phyloP scores from a whole-genome alignment of 1,139 yeast genomes.

The Protomyces inundatus region DNA sequence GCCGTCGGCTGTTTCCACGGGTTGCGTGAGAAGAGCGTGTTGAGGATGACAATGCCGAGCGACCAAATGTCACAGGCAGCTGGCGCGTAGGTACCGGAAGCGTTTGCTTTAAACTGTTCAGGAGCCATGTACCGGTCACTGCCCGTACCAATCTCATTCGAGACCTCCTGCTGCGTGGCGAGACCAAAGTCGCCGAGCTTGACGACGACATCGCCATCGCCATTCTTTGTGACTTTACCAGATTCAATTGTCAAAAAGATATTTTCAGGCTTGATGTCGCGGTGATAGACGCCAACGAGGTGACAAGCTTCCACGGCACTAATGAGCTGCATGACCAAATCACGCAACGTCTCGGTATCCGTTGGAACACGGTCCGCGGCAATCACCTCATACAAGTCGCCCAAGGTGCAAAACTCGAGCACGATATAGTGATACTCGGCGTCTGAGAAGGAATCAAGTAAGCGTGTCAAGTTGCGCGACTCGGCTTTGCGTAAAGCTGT shows the following conservation, averaged over 20 bases:
- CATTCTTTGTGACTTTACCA: conserved; percentile 60
- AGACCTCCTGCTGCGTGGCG: conserved; percentile 62
- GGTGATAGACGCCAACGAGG: conserved; percentile 78
- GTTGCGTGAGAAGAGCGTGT: conserved; percentile 81
- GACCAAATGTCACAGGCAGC: conserved; percentile 92
- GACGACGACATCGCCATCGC: conserved; percentile 83
- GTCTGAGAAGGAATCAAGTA: conserved; percentile 73
- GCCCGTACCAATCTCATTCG: conserved; percentile 85
- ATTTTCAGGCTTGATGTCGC: conserved; percentile 86
- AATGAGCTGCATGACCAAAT: conserved; percentile 72
- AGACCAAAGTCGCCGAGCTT: conserved; percentile 95
- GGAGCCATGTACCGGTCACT: conserved; percentile 98
- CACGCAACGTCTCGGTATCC: conserved; percentile 57
- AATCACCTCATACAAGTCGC: conserved; percentile 91
- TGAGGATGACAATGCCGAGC: conserved; percentile 76
- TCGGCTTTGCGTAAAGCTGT: conserved; percentile 41
- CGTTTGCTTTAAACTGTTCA: conserved; percentile 53
- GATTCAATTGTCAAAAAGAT: conserved; percentile 63
- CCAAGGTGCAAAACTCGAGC: conserved; percentile 82
- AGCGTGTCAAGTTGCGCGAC: conserved; percentile 52
- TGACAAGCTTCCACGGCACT: conserved; percentile 85
- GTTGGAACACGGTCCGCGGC: conserved; percentile 71
- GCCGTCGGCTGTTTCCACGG: conserved; percentile 81
- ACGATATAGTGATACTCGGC: conserved; percentile 51
- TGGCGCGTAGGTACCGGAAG: conserved; percentile 66